These are phyloP conservation scores for Saccharomycopsis vini DNA, from an alignment of 805 yeast species.

Conservation along the genomic window DNA sequence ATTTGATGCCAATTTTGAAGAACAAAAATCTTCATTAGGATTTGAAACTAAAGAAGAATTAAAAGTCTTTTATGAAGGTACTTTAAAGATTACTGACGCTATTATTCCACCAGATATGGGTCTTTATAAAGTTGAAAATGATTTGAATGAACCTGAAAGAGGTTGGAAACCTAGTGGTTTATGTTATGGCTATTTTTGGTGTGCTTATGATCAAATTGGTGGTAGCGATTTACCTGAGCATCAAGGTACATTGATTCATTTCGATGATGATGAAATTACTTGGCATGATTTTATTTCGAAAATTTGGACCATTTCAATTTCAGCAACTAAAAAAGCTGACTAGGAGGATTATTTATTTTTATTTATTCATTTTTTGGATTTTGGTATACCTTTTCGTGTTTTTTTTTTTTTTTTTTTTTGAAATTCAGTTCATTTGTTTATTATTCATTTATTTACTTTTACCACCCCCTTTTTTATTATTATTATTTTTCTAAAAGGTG, in stretches of 20 bases:
- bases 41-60: slow-evolving; percentile 20
- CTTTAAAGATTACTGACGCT: slow-evolving; percentile 37
- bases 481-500: too few species aligned
- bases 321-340: background rate
- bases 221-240: slow-evolving; percentile 20
- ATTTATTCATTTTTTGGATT: too few species aligned
- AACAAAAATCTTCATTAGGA: slow-evolving; percentile 22
- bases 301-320: background rate
- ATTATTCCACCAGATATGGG: slow-evolving; percentile 43
- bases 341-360: background rate
- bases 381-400: background rate
- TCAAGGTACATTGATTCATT: slow-evolving; percentile 11
- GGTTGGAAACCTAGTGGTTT: slow-evolving; percentile 45
- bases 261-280: slow-evolving; percentile 1
- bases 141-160: slow-evolving; percentile 35
- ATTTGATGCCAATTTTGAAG: slow-evolving; percentile 26
- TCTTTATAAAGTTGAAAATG: slow-evolving; percentile 24
- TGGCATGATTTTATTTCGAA: slow-evolving; percentile 13
- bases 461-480: too few species aligned
- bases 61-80: slow-evolving; percentile 28
- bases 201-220: slow-evolving; percentile 51
- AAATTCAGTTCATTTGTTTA: background rate
- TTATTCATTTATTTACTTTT: too few species aligned
- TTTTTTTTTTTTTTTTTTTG: too few species aligned
- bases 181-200: slow-evolving; percentile 51